Percentiles rank a stretch among this genome's conserved stretches.
These are phyloP conservation scores for Rhynchospora tenuis DNA, from an alignment of 176 grass and related monocot genomes.

Conservation along the genomic window DNA sequence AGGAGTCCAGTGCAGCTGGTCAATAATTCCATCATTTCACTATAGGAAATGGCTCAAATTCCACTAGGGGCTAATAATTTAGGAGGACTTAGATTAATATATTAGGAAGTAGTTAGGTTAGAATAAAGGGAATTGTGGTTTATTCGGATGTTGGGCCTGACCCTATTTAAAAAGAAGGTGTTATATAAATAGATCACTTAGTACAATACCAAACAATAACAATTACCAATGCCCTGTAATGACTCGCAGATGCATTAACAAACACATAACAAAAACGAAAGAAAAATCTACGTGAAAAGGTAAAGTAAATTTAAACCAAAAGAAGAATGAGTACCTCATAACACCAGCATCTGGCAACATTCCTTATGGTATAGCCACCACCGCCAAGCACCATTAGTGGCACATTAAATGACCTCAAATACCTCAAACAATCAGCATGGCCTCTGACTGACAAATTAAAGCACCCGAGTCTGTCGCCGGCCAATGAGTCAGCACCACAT, in stretches of 20 bases:
- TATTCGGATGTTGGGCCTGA: too few relatives aligned
- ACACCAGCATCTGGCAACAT: constrained; percentile 93
- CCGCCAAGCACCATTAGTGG: constrained; percentile 89
- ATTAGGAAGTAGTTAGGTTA: too few relatives aligned
- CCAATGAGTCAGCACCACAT: constrained; percentile 83
- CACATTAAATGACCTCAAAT: constrained; percentile 79
- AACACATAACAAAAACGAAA: neutral
- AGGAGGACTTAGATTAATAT: too few relatives aligned
- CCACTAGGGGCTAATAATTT: too few relatives aligned
- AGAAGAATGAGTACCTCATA: constrained; percentile 61
- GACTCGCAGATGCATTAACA: neutral
- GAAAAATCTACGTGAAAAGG: neutral
- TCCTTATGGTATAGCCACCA: constrained; percentile 88
- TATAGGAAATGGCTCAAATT: too few relatives aligned
- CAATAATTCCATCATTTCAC: too few relatives aligned
- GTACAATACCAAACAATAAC: neutral
- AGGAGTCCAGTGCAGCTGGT: too few relatives aligned
- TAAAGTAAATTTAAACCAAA: neutral
- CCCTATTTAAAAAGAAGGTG: too few relatives aligned
- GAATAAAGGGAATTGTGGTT: too few relatives aligned
- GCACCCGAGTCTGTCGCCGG: constrained; percentile 85
- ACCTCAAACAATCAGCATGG: constrained; percentile 83
- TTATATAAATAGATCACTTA: neutral
- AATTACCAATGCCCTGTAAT: constrained; percentile 18
- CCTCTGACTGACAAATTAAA: constrained; percentile 91